A percentile compares a stretch with the other conserved stretches of the same genome.
Conservation (phyloP, 257 asterid species). For the Solanum medicagineum region DNA sequence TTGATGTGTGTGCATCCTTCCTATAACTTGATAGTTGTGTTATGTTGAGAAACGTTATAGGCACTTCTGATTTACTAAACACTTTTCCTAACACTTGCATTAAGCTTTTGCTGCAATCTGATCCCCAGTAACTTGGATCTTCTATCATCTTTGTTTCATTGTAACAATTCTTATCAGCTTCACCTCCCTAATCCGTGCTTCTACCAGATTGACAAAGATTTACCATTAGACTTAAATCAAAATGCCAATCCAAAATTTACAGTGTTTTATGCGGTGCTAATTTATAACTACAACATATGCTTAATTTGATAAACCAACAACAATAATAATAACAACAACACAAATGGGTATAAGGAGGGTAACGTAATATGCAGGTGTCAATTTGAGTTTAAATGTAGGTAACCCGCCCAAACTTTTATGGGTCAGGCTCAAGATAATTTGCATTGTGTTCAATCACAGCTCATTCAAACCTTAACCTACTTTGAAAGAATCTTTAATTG, state of each 20-base stretch:
- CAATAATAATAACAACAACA: background rate
- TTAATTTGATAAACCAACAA: background rate
- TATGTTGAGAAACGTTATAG: slow-evolving; percentile 44
- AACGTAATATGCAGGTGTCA: no score
- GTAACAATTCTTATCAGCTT: slow-evolving; percentile 38
- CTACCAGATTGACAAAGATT: background rate
- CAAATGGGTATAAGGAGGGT: no score
- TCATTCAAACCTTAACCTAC: no score
- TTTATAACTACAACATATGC: background rate
- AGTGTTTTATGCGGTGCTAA: background rate
- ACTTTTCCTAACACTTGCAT: slow-evolving; percentile 30
- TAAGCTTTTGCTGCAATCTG: slow-evolving; percentile 20
- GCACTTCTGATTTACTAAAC: slow-evolving; percentile 21
- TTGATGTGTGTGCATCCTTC: slow-evolving; percentile 61
- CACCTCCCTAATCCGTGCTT: slow-evolving; percentile 50
- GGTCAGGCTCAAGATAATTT: no score
- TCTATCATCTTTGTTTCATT: slow-evolving; percentile 34
- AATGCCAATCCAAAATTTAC: background rate
- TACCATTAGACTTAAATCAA: background rate
- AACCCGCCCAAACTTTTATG: no score
- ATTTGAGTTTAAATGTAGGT: no score
- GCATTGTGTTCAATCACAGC: no score
- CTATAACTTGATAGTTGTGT: slow-evolving; percentile 55
- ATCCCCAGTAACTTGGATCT: slow-evolving; percentile 43
- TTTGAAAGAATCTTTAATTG: no score